A percentile compares a stretch with the other conserved stretches of the same genome.
These are phyloP conservation scores for Melaleuca alternifolia DNA, from an alignment of 345 rosid genomes.

Conservation along the genomic window DNA sequence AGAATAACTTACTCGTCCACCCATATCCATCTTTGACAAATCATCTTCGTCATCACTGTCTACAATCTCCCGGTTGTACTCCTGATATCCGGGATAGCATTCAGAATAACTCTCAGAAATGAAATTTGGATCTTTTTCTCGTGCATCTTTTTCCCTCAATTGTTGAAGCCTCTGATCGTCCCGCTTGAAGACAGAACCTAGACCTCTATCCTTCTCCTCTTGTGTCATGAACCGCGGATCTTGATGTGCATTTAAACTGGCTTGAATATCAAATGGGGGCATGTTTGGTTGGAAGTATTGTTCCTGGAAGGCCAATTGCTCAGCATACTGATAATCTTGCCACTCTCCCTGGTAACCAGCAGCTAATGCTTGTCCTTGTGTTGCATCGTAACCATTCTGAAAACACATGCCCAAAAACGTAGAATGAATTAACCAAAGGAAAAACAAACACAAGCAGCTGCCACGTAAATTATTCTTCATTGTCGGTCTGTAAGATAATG, in stretches of 20 bases:
- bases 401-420: neutral
- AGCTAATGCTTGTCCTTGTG: constrained; percentile 67
- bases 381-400: constrained; percentile 68
- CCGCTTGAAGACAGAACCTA: constrained; percentile 97
- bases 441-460: neutral
- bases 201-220: constrained; percentile 96
- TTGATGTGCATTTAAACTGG: constrained; percentile 21
- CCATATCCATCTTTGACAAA: constrained; percentile 97
- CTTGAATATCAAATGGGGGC: constrained; percentile 56
- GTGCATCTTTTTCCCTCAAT: constrained; percentile 75
- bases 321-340: constrained; percentile 88
- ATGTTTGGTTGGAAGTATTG: constrained; percentile 69
- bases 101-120: constrained; percentile 95
- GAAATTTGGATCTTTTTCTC: constrained; percentile 92
- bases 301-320: constrained; percentile 72
- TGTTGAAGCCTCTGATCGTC: constrained; percentile 97
- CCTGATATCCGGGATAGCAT: constrained; percentile 99
- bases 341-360: constrained; percentile 76
- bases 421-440: neutral
- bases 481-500: neutral
- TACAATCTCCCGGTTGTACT: constrained; percentile 82
- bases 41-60: constrained; percentile 96
- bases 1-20: constrained; percentile 65
- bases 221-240: constrained; percentile 95
- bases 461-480: neutral